Conservation (phyloP, 2,329 filamentous ascomycete species). For the Coniochaeta sp. region DNA sequence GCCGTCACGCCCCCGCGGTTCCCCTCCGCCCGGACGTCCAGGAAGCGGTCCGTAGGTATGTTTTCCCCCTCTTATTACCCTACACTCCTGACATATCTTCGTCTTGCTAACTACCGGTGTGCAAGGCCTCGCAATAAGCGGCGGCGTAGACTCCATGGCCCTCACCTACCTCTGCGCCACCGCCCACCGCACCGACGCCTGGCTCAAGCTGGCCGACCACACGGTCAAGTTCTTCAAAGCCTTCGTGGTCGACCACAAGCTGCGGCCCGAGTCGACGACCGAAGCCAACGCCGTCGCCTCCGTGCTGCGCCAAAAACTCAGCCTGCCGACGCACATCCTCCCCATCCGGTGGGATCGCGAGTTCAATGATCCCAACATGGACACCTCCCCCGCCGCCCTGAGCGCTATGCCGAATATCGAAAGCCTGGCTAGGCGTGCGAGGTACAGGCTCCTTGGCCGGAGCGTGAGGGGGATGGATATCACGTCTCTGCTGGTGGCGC, state of each 20-base stretch:
- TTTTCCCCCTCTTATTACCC: neutral
- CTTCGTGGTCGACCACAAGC: slow-evolving; percentile 50
- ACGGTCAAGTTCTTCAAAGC: slow-evolving; percentile 32
- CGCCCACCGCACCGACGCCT: slow-evolving; percentile 25
- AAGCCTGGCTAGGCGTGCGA: slow-evolving; percentile 62
- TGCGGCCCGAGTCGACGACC: slow-evolving; percentile 41
- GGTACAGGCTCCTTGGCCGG: slow-evolving; percentile 65
- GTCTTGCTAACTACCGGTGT: neutral
- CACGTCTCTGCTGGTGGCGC: slow-evolving; percentile 64
- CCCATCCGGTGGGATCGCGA: slow-evolving; percentile 43
- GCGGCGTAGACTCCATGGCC: slow-evolving; percentile 97
- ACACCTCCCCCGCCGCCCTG: neutral
- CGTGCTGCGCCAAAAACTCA: slow-evolving; percentile 25
- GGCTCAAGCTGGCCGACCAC: slow-evolving; percentile 37
- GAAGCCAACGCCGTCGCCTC: slow-evolving; percentile 44
- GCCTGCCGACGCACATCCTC: slow-evolving; percentile 19
- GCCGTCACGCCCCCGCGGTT: slow-evolving; percentile 44
- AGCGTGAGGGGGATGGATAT: slow-evolving; percentile 48
- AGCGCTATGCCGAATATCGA: slow-evolving; percentile 58
- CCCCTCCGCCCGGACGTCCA: slow-evolving; percentile 27
- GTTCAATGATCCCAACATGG: slow-evolving; percentile 25
- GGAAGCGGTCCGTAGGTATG: slow-evolving; percentile 35
- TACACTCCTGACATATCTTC: neutral
- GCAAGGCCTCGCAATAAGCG: slow-evolving; percentile 74
- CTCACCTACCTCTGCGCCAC: slow-evolving; percentile 66